Evolutionary conservation across 2,329 filamentous ascomycete species (phyloP), one percentile per base, ranked within the genome.

Genomic region (Dothiorella sarmentorum): DNA sequence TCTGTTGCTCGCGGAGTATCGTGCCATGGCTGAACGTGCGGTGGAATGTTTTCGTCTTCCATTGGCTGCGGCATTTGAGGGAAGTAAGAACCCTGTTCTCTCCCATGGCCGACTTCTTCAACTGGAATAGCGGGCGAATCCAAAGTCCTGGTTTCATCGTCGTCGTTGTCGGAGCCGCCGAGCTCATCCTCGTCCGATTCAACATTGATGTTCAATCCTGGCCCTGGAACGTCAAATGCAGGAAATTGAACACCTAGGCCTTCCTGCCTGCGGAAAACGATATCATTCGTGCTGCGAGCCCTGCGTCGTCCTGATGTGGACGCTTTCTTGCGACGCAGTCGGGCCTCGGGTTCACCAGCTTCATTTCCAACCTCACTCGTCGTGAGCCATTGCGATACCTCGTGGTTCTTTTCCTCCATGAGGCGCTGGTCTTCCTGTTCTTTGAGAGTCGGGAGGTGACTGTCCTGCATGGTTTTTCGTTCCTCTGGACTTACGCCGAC

Each of bases 361-460:
- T 53, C 49, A 10, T 35, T 53, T 11, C 49, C 49, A 3, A 53
- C 49, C 20, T 74, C 58, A 75, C 71, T 58, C 70, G 76, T 55
- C 70, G 13, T 76, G 3, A 82, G 74, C 82, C 82, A 85, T 20
- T 76, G 71, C 53, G 75, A 73, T 31, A 85, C 81, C 56, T 82
- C 79, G 7, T 75, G 72, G 59, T 82, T 82, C 64, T 78, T 82
- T 52, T 82, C 78, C 3, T 76, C 73, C 29, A 76, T 69, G 31
- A 76, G 70, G 51, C 77, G 75, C 59, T 76, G 71, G 42, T 76
- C 70, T 47, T 77, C 74, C 49, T 82, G 69, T 24, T 84, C 80
- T 47, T 81, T 79, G 7, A 82, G 70, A 49, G 76, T 82, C 13
- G 73, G 74, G 3, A 81, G 71, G 44, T 73, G 74, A 15, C 71